phyloP scores from a whole-genome alignment of 441 rosid species.

The Adansonia grandidieri region DNA sequence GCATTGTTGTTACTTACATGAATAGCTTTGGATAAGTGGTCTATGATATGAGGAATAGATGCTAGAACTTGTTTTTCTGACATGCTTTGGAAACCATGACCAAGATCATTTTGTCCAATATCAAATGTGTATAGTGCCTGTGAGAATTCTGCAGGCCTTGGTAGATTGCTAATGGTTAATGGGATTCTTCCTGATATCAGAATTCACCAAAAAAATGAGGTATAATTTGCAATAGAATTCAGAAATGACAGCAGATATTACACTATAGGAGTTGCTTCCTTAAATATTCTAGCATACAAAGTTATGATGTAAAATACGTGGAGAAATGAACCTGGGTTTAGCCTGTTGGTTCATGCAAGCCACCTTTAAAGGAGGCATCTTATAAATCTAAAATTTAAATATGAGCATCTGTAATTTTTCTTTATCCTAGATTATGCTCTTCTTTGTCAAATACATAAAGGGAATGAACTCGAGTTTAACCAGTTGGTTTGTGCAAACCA shows the following conservation, averaged over 20 bases:
- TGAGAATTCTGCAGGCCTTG: slow-evolving; percentile 68
- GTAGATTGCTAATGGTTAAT: slow-evolving; percentile 45
- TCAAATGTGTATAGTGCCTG: slow-evolving; percentile 73
- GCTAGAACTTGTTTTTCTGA: slow-evolving; percentile 55
- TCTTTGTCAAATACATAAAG: too few relatives aligned
- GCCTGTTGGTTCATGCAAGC: neutral
- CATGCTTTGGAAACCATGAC: slow-evolving; percentile 52
- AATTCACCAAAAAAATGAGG: slow-evolving; percentile 21
- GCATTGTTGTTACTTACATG: slow-evolving; percentile 40
- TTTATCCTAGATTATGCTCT: neutral
- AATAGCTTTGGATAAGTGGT: slow-evolving; percentile 56
- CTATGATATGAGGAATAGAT: slow-evolving; percentile 59
- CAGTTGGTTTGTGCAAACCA: too few relatives aligned
- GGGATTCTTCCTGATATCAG: slow-evolving; percentile 39
- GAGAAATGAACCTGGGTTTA: neutral
- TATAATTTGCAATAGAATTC: neutral
- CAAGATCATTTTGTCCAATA: slow-evolving; percentile 84
- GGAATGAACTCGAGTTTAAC: too few relatives aligned
- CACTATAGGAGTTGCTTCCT: neutral
- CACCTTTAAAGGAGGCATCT: neutral
- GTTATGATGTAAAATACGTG: neutral
- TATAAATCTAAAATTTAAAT: neutral
- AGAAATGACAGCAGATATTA: neutral
- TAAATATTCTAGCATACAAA: neutral
- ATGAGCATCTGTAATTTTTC: neutral